Evolutionary conservation across 2,329 filamentous ascomycete species (phyloP).

Genomic region (Aspergillus glaucus): DNA sequence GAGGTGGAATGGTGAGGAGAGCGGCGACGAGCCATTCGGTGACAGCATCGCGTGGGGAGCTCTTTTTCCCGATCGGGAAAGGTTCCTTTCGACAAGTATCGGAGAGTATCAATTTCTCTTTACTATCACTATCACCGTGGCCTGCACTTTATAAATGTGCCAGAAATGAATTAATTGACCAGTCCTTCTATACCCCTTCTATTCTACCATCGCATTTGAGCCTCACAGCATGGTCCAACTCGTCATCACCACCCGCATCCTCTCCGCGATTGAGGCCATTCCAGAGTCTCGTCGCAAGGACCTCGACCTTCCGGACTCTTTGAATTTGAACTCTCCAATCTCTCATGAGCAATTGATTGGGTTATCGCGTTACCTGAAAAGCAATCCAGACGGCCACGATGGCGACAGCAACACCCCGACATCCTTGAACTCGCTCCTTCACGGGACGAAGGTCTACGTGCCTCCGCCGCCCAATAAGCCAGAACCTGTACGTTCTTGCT

Average conservation of each 20-base stretch:
- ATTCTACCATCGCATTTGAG: neutral
- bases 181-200: slow-evolving; percentile 8
- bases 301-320: slow-evolving; percentile 28
- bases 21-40: slow-evolving; percentile 1
- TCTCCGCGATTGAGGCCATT: slow-evolving; percentile 32
- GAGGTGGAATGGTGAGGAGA: slow-evolving; percentile 4
- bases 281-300: slow-evolving; percentile 24
- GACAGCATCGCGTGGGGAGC: slow-evolving; percentile 16
- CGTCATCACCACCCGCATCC: slow-evolving; percentile 33
- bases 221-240: slow-evolving; percentile 35
- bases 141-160: no score
- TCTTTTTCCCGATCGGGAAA: slow-evolving; percentile 21
- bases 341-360: slow-evolving; percentile 37
- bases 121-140: no score
- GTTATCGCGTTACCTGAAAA: slow-evolving; percentile 26
- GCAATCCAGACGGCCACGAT: neutral
- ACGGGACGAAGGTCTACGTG: slow-evolving; percentile 64
- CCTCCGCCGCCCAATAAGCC: slow-evolving; percentile 75
- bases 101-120: no score
- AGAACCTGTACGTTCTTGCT: slow-evolving; percentile 57
- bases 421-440: slow-evolving; percentile 64
- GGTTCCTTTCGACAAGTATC: slow-evolving; percentile 5
- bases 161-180: no score
- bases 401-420: slow-evolving; percentile 8
- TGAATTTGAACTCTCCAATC: slow-evolving; percentile 29